phyloP scores from a whole-genome alignment of 768 basidiomycete genomes.

The Suillus ampliporus region DNA sequence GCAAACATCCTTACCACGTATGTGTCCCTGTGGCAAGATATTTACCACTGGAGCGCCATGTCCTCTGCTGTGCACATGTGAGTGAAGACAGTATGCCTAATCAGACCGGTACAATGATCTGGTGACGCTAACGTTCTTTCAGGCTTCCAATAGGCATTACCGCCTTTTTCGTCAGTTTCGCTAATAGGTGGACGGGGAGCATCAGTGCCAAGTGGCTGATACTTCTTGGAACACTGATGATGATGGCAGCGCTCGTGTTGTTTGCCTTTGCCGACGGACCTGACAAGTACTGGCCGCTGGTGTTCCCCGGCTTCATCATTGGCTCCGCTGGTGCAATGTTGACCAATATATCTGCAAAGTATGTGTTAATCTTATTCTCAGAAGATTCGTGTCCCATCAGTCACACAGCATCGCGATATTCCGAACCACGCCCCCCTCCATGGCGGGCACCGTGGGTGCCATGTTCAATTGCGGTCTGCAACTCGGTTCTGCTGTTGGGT shows the following conservation, averaged over 20 bases:
- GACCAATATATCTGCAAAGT: slow-evolving; percentile 43
- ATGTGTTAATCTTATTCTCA: slow-evolving; percentile 20
- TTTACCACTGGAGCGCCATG: slow-evolving; percentile 42
- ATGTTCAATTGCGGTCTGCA: slow-evolving; percentile 55
- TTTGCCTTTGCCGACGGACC: slow-evolving; percentile 45
- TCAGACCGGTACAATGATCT: neutral
- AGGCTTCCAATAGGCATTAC: slow-evolving; percentile 45
- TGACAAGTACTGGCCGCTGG: slow-evolving; percentile 45
- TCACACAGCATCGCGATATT: slow-evolving; percentile 48
- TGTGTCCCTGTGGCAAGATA: slow-evolving; percentile 41
- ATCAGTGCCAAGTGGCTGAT: slow-evolving; percentile 46
- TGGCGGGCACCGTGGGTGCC: slow-evolving; percentile 53
- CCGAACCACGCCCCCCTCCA: slow-evolving; percentile 44
- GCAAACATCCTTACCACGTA: slow-evolving; percentile 39
- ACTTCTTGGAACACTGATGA: slow-evolving; percentile 40
- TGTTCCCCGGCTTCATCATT: slow-evolving; percentile 5
- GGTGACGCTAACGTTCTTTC: neutral
- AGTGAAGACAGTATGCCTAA: neutral
- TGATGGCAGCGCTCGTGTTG: slow-evolving; percentile 43
- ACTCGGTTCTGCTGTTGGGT: slow-evolving; percentile 50
- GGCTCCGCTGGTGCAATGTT: slow-evolving; percentile 4
- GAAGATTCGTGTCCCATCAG: neutral
- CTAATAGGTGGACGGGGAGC: slow-evolving; percentile 39
- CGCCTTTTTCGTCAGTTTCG: slow-evolving; percentile 38
- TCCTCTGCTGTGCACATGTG: slow-evolving; percentile 40